Conservation (phyloP, 2,329 filamentous ascomycete genomes). For the Talaromyces sp. region DNA sequence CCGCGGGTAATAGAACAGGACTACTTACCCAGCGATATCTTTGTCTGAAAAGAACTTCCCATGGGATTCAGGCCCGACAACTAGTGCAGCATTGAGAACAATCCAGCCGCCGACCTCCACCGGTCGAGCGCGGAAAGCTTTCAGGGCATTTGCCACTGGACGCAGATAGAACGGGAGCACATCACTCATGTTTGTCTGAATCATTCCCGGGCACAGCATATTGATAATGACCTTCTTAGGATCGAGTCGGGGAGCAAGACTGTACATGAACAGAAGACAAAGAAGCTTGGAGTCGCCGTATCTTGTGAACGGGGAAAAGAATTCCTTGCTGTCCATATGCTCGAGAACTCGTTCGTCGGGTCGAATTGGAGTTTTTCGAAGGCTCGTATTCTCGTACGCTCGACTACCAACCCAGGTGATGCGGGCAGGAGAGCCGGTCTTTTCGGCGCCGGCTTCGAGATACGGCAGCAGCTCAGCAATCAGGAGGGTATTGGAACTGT, state of each 20-base stretch:
- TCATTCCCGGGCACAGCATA: conserved; percentile 27
- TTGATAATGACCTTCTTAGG: conserved; percentile 25
- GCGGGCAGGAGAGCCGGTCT: conserved; percentile 17
- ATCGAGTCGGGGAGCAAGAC: conserved; percentile 23
- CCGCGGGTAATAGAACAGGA: background rate
- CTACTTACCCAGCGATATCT: conserved; percentile 23
- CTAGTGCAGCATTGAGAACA: conserved; percentile 23
- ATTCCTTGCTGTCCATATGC: conserved; percentile 20
- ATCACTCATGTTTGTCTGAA: conserved; percentile 24
- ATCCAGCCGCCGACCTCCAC: conserved; percentile 23
- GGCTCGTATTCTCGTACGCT: conserved; percentile 11
- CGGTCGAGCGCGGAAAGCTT: conserved; percentile 18
- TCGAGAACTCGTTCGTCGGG: conserved; percentile 12
- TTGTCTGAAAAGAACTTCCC: conserved; percentile 24
- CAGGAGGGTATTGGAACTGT: conserved; percentile 27
- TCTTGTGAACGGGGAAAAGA: conserved; percentile 6
- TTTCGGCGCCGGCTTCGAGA: conserved; percentile 23
- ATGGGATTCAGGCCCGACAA: conserved; percentile 24
- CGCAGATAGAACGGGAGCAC: conserved; percentile 22
- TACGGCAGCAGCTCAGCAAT: conserved; percentile 28
- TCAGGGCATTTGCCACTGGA: conserved; percentile 17
- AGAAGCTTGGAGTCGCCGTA: conserved; percentile 25
- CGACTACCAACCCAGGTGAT: conserved; percentile 26
- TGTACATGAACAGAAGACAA: conserved; percentile 26
- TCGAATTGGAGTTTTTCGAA: conserved; percentile 15